Evolutionary conservation across 345 rosid genomes (phyloP).

Genomic region (Punica granatum): DNA sequence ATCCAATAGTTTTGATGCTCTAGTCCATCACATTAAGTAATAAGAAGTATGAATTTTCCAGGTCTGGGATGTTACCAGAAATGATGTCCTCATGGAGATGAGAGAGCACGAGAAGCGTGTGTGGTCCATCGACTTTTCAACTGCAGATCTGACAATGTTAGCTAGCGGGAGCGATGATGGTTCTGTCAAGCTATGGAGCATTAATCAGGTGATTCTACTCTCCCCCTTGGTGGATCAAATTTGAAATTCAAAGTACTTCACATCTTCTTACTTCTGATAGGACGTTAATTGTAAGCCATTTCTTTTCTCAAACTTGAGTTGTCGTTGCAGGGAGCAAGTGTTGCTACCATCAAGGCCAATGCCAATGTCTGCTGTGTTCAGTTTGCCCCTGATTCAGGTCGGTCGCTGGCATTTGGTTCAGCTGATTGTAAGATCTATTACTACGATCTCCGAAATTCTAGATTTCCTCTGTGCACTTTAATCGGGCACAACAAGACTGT

Average conservation of each 20-base stretch:
- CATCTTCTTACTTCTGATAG: constrained; percentile 25
- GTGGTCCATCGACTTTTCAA: constrained; percentile 86
- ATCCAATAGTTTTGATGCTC: background rate
- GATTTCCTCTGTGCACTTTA: constrained; percentile 74
- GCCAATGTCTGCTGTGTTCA: constrained; percentile 93
- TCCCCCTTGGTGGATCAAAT: constrained; percentile 80
- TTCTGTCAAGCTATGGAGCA: constrained; percentile 95
- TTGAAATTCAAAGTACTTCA: constrained; percentile 53
- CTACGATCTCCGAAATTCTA: constrained; percentile 80
- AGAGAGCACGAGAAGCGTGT: constrained; percentile 87
- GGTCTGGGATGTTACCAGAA: constrained; percentile 91
- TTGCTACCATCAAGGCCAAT: constrained; percentile 78
- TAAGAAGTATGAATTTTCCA: constrained; percentile 14
- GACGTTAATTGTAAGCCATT: no score
- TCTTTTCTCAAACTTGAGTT: no score
- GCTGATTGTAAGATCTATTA: constrained; percentile 90
- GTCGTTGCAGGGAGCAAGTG: constrained; percentile 81
- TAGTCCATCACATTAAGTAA: background rate
- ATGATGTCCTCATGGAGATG: constrained; percentile 73
- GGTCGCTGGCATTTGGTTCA: constrained; percentile 85
- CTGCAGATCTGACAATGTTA: constrained; percentile 79
- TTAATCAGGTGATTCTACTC: constrained; percentile 95
- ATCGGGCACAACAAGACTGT: constrained; percentile 78
- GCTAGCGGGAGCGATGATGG: constrained; percentile 97
- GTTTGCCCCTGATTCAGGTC: constrained; percentile 71